phyloP scores from a whole-genome alignment of 139 green algal genomes.

The Coelastrella sp. region DNA sequence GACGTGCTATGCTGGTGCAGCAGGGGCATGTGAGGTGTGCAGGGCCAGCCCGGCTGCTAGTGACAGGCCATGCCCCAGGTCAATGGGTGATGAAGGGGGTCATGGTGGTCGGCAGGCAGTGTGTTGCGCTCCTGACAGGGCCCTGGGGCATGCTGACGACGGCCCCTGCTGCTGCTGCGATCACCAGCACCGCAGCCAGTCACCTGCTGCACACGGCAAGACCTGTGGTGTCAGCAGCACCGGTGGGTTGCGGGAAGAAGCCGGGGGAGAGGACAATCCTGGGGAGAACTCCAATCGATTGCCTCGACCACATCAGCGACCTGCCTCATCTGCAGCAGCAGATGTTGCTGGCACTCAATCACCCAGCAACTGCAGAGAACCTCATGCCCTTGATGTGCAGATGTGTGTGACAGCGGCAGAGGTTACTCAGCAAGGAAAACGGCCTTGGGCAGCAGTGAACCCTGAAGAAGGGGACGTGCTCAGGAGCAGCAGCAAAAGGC shows the following conservation, averaged over 20 bases:
- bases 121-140: neutral
- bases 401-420: neutral
- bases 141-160: conserved; percentile 2
- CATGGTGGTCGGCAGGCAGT: neutral
- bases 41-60: neutral
- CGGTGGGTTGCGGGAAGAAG: neutral
- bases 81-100: neutral
- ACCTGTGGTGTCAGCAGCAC: neutral
- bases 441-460: neutral
- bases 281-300: neutral
- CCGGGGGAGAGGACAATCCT: too few species aligned
- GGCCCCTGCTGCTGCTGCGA: neutral
- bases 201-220: neutral
- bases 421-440: neutral
- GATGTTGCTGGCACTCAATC: neutral
- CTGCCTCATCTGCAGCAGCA: neutral
- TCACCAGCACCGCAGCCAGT: neutral
- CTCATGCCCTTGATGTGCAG: neutral
- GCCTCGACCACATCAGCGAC: neutral
- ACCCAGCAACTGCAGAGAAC: neutral
- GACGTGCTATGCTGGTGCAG: neutral
- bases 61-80: too few species aligned
- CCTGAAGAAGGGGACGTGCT: neutral
- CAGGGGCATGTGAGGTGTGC: neutral
- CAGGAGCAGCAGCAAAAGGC: neutral